Conservation (phyloP, 2,329 filamentous ascomycete genomes). For the Periconia sp. region DNA sequence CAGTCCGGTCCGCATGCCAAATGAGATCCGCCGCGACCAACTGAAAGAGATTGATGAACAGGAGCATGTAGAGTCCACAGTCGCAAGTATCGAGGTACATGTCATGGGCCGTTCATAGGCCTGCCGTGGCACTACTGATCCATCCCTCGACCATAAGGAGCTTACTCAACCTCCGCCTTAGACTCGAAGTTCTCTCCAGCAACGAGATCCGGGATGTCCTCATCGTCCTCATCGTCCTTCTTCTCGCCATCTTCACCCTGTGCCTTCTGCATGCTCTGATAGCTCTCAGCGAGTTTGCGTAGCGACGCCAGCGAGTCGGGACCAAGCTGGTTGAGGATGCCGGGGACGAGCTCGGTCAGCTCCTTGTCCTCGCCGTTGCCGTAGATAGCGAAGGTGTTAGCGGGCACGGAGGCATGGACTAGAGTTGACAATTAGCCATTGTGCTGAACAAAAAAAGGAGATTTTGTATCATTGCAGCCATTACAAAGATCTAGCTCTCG, state of each 20-base stretch:
- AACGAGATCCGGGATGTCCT: conserved; percentile 96
- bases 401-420: conserved; percentile 97
- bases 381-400: conserved; percentile 99
- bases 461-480: too few relatives aligned
- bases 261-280: conserved; percentile 98
- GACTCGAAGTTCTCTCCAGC: conserved; percentile 98
- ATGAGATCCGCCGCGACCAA: conserved; percentile 35
- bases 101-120: conserved; percentile 21
- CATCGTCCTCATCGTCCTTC: conserved; percentile 69
- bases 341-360: conserved; percentile 97
- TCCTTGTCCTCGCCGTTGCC: conserved; percentile 99
- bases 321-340: conserved; percentile 99
- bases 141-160: conserved; percentile 11
- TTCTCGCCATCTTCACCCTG: conserved; percentile 78
- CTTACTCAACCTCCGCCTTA: conserved; percentile 82
- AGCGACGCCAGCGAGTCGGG: conserved; percentile 97
- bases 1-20: conserved; percentile 38
- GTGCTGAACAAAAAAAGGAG: too few relatives aligned
- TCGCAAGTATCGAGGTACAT: conserved; percentile 30
- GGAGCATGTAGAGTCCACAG: conserved; percentile 18
- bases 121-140: conserved; percentile 25
- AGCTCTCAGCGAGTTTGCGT: conserved; percentile 98
- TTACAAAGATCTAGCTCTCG: too few relatives aligned
- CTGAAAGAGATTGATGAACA: conserved; percentile 21
- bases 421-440: conserved; percentile 20